Evolutionary conservation across 2,329 filamentous ascomycete species (phyloP).

Genomic region (Pseudogymnoascus sp.): DNA sequence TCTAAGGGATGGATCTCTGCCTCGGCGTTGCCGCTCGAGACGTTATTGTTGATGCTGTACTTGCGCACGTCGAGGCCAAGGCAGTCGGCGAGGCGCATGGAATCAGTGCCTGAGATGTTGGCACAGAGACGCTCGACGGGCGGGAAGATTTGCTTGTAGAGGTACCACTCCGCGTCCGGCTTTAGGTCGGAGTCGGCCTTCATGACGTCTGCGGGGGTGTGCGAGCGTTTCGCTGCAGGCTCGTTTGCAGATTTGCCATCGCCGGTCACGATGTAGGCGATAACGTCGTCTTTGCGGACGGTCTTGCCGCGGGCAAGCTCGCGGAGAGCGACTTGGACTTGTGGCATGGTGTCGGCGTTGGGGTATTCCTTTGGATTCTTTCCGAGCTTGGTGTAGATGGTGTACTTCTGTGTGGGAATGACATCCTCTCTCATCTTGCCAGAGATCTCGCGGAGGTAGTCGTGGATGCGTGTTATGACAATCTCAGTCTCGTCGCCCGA

Average conservation of each 20-base stretch:
- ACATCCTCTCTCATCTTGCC: conserved; percentile 75
- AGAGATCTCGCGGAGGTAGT: conserved; percentile 80
- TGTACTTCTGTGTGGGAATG: conserved; percentile 79
- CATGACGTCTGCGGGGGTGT: conserved; percentile 74
- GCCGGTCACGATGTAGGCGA: conserved; percentile 87
- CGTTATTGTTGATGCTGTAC: conserved; percentile 63
- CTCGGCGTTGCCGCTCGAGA: conserved; percentile 44
- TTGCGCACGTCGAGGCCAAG: conserved; percentile 85
- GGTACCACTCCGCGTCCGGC: conserved; percentile 95
- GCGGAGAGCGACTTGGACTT: conserved; percentile 88
- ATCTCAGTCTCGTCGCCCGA: conserved; percentile 88
- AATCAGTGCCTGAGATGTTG: conserved; percentile 88
- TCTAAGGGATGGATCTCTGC: conserved; percentile 83
- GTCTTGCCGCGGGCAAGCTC: conserved; percentile 80
- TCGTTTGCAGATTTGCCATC: conserved; percentile 56
- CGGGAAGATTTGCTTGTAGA: conserved; percentile 96
- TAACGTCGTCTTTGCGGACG: conserved; percentile 89
- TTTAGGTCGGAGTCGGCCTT: conserved; percentile 68
- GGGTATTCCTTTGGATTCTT: conserved; percentile 92
- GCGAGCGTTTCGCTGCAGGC: conserved; percentile 78
- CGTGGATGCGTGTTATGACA: conserved; percentile 83
- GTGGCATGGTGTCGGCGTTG: conserved; percentile 90
- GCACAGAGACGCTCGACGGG: conserved; percentile 96
- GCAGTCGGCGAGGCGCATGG: conserved; percentile 82
- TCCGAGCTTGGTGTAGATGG: conserved; percentile 95